phyloP scores from a whole-genome alignment of 768 basidiomycete species.

The Termitomyces titanicus region DNA sequence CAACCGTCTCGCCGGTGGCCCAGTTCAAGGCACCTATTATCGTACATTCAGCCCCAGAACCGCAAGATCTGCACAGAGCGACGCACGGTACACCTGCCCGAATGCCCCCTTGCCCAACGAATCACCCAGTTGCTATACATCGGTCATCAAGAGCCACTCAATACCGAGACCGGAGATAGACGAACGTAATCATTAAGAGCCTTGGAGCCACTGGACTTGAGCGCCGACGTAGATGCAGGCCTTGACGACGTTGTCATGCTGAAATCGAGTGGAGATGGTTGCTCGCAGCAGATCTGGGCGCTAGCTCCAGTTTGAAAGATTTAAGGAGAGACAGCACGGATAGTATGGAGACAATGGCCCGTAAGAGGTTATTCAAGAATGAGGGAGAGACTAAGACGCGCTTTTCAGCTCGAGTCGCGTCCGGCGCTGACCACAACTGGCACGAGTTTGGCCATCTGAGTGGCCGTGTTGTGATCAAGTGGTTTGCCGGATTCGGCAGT shows the following conservation, averaged over 20 bases:
- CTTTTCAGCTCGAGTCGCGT: slow-evolving; percentile 38
- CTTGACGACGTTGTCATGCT: slow-evolving; percentile 38
- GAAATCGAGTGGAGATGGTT: slow-evolving; percentile 12
- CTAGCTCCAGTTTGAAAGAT: slow-evolving; percentile 15
- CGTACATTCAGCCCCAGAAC: slow-evolving; percentile 8
- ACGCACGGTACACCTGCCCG: slow-evolving; percentile 94
- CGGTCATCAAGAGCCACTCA: slow-evolving; percentile 2
- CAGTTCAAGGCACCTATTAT: slow-evolving; percentile 80
- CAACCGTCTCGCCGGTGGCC: slow-evolving; percentile 97
- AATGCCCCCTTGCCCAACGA: slow-evolving; percentile 95
- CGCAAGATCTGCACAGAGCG: not conserved
- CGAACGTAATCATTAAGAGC: slow-evolving; percentile 65
- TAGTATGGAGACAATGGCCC: slow-evolving; percentile 9
- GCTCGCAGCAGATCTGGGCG: slow-evolving; percentile 8
- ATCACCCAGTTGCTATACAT: slow-evolving; percentile 86
- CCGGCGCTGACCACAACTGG: slow-evolving; percentile 38
- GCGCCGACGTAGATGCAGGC: slow-evolving; percentile 32
- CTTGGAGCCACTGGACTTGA: slow-evolving; percentile 42
- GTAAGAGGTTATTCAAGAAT: slow-evolving; percentile 5
- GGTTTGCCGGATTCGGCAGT: slow-evolving; percentile 8
- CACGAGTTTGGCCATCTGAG: slow-evolving; percentile 29
- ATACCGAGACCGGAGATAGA: slow-evolving; percentile 6
- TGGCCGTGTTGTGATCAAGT: slow-evolving; percentile 16
- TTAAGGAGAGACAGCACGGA: slow-evolving; percentile 17
- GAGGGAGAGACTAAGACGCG: slow-evolving; percentile 18